Conservation (phyloP, 148 eudicot species). For the Silene conica region DNA sequence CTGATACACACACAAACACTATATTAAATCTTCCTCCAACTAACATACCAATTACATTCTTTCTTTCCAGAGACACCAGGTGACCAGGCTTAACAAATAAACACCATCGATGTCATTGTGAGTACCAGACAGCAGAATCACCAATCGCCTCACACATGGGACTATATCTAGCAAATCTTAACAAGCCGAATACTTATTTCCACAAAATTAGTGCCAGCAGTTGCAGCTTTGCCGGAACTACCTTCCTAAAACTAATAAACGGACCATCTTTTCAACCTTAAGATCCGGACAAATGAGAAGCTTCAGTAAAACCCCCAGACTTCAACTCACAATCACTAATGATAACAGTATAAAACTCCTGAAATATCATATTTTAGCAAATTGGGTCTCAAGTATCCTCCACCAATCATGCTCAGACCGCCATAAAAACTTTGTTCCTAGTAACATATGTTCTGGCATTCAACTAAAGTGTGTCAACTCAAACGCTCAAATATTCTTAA, state of each 20-base stretch:
- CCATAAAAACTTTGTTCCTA: background rate
- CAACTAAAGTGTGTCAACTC: background rate
- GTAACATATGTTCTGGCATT: background rate
- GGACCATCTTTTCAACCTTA: background rate
- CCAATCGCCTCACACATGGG: background rate
- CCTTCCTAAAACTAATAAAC: background rate
- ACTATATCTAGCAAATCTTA: background rate
- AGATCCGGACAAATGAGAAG: background rate
- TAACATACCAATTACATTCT: background rate
- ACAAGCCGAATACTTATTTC: background rate
- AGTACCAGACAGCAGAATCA: background rate
- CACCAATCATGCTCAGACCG: background rate
- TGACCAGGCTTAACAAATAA: background rate
- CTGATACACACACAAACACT: background rate
- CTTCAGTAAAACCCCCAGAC: background rate
- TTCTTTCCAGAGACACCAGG: background rate
- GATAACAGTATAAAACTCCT: too few relatives aligned
- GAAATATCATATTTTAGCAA: background rate
- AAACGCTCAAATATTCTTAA: background rate
- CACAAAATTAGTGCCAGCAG: background rate
- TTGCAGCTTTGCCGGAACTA: background rate
- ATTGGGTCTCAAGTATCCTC: background rate
- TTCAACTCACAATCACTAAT: background rate
- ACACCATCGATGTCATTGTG: background rate
- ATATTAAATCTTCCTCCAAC: slow-evolving; percentile 1